These are phyloP conservation scores for Epichloe uncinata DNA, from an alignment of 2,329 filamentous ascomycete genomes.

Conservation along the genomic window DNA sequence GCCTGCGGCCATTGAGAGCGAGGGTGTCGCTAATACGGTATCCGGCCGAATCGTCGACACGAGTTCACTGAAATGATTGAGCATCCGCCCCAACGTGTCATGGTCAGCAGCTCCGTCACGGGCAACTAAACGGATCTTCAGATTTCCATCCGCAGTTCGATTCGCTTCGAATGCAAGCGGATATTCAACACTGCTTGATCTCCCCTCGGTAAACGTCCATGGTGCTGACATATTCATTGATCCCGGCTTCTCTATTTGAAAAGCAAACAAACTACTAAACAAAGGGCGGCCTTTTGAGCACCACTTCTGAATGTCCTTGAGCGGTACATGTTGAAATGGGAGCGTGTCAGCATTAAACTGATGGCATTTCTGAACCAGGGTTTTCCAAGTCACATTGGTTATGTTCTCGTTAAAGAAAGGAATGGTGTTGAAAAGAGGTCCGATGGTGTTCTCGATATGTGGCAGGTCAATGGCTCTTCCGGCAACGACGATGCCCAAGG, in stretches of 20 bases:
- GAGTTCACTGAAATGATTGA: constrained; percentile 25
- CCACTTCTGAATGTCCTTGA: constrained; percentile 74
- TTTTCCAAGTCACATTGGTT: constrained; percentile 39
- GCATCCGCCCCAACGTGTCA: constrained; percentile 18
- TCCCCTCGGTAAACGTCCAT: constrained; percentile 41
- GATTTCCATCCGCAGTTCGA: constrained; percentile 29
- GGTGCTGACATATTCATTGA: constrained; percentile 19
- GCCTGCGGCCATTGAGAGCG: neutral
- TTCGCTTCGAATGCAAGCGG: constrained; percentile 66
- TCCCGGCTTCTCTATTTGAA: constrained; percentile 41
- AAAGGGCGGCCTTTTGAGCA: constrained; percentile 44
- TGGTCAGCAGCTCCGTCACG: constrained; percentile 28
- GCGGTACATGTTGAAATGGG: constrained; percentile 57
- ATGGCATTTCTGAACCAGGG: constrained; percentile 52
- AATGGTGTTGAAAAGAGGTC: constrained; percentile 82
- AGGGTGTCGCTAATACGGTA: neutral
- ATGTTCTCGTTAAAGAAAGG: constrained; percentile 47
- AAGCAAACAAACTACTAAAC: constrained; percentile 76
- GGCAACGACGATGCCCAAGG: constrained; percentile 64
- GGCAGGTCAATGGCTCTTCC: constrained; percentile 61
- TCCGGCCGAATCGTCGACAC: constrained; percentile 7
- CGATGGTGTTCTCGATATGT: constrained; percentile 53
- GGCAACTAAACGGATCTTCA: constrained; percentile 48
- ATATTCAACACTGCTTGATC: constrained; percentile 46
- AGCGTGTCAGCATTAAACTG: constrained; percentile 54